Evolutionary conservation across 352 stramenopile genomes (phyloP), one percentile per base, ranked within the genome.

Genomic region (Blastocystis sp.): DNA sequence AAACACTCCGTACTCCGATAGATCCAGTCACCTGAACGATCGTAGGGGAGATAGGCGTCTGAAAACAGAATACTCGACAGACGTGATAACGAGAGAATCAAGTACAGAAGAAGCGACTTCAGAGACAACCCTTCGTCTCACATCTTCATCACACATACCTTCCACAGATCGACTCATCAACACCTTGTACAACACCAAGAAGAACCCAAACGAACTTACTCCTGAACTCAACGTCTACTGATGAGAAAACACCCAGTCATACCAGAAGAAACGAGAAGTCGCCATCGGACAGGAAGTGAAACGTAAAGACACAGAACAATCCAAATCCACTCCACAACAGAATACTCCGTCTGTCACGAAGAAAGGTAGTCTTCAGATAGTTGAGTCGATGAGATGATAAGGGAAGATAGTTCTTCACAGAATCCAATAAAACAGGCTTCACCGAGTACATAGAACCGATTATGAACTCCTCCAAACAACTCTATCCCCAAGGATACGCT

Each of bases 211-310:
- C 18, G 61, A 53, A 16, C 61, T 29, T n/a, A 51, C 29, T n/a
- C 18, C 36, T 24, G 61, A 73, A 73, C 61, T 73, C 36, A 73
- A 29, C 46, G 61, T 73, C 61, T 73, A 51, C n/a, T 4, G 18
- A 16, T 73, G 8, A 73, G 4, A 34, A 4, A 24, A 51, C 7
- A 6, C 4, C 6, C 18, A 49, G 21, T 14, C 18, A 24, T 48
- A 73, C 61, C 4, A 73, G 61, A n/a, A 73, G 46, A 49, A 73
- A 73, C 4, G 61, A 73, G 21, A 73, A 73, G 36, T 73, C 61
- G 0, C 61, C 36, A 73, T 73, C 61, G 11, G 61, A 73, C 16
- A 46, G 29, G 36, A 51, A 73, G 44, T 73, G 61, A 18, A 53
- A 73, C n/a, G 29, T 29, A 24, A 73, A 46, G 21, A 73, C 14